phyloP scores from a whole-genome alignment of 768 basidiomycete genomes.

The Gloeophyllum trabeum region DNA sequence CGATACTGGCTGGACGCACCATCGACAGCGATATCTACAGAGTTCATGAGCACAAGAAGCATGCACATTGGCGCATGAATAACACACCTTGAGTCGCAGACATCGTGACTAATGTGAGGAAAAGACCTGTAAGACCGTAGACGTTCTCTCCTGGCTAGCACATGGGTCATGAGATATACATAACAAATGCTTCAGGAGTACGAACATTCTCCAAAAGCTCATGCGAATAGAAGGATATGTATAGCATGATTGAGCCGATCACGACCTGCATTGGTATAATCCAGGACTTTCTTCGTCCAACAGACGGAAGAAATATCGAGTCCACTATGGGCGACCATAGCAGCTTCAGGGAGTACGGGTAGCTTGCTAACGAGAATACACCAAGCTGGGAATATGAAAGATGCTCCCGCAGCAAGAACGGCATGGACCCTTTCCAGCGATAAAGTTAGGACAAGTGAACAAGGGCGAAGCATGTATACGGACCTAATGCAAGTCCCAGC shows the following conservation, averaged over 20 bases:
- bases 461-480: too few relatives aligned
- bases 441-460: too few relatives aligned
- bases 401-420: slow-evolving; percentile 91
- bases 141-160: slow-evolving; percentile 81
- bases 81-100: slow-evolving; percentile 89
- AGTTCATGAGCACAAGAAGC: too few relatives aligned
- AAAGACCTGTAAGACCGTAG: slow-evolving; percentile 65
- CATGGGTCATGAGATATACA: slow-evolving; percentile 1
- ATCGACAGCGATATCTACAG: slow-evolving; percentile 98
- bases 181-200: slow-evolving; percentile 9
- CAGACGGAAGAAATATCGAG: slow-evolving; percentile 65
- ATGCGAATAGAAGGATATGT: slow-evolving; percentile 65
- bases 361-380: slow-evolving; percentile 84
- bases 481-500: slow-evolving; percentile 64
- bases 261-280: slow-evolving; percentile 95
- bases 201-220: slow-evolving; percentile 69
- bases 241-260: slow-evolving; percentile 76
- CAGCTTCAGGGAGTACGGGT: slow-evolving; percentile 94
- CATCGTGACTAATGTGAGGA: slow-evolving; percentile 85
- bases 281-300: slow-evolving; percentile 98
- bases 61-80: too few relatives aligned
- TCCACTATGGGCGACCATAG: slow-evolving; percentile 98
- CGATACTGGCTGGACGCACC: slow-evolving; percentile 38
- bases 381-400: slow-evolving; percentile 95
- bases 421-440: slow-evolving; percentile 93